Base-by-base conservation (phyloP, 106 monocot genomes). In the Narthecium ossifragum region DNA sequence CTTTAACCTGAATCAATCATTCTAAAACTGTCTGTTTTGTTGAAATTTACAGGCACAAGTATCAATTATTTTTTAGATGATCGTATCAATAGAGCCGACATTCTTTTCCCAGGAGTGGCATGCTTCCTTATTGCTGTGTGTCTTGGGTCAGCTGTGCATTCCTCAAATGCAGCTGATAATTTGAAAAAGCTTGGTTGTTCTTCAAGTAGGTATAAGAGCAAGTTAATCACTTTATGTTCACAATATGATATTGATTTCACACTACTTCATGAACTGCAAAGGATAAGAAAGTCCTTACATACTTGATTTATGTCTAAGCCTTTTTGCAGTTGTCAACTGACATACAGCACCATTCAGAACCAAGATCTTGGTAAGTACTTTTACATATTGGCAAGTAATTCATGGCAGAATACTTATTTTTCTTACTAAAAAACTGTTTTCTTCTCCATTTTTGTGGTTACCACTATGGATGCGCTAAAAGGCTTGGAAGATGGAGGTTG, bases 81-180 rank as follows among this genome's bases (percentile, higher is more conserved):
- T 36, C 79, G 80, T 8, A 90, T 96, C 34, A 96, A 96, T 69
- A 83, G 65, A 57, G 94, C 94, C 11, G 86, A 90, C 49, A 80
- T 96, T 61, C 90, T 96, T 72, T 96, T 96, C 50, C 80, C 94
- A 5, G 94, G 89, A 73, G 94, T 90, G 20, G 94, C 70, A 34
- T 96, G 85, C 73, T 96, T 96, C 61, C 72, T 96, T 10, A 34
- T 81, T 56, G 89, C 94, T 13, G 90, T 88, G 40, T 90, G 77
- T 69, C 80, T 96, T 54, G 94, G 90, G 55, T 80, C 94, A 37
- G 83, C 68, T 49, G 94, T 96, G 1, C 94, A 96, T 59, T 75
- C 94, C 30, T 96, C 90, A 43, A 96, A 96, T 65, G 72, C 80
- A 41, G 67, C 79, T 68, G 94, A 96, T 57, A 96, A 86, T 61